These are phyloP conservation scores for Alternaria gaisen DNA, from an alignment of 2,329 filamentous ascomycete species.

Conservation along the genomic window DNA sequence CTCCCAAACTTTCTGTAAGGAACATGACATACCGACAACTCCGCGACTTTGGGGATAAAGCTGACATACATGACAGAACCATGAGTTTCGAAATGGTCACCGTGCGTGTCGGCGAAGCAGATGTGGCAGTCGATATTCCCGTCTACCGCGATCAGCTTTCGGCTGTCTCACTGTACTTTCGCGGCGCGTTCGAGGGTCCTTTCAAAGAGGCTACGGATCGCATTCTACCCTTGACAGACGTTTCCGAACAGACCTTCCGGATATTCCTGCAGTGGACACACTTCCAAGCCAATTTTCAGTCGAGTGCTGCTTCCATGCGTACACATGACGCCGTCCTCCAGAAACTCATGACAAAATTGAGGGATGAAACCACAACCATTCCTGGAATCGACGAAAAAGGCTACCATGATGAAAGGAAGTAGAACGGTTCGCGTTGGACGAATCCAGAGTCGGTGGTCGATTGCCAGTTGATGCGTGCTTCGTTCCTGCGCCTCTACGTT, in stretches of 20 bases:
- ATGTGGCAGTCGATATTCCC: background rate
- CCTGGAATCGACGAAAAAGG: background rate
- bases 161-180: background rate
- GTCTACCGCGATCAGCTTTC: background rate
- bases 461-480: background rate
- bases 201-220: background rate
- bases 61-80: background rate
- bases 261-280: background rate
- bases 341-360: no score
- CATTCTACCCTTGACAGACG: background rate
- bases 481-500: background rate
- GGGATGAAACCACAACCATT: background rate
- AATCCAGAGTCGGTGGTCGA: background rate
- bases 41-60: no score
- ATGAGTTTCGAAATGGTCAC: background rate
- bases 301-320: background rate
- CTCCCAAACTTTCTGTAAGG: background rate
- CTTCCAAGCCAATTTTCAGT: rapidly evolving
- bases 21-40: background rate
- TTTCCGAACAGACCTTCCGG: background rate
- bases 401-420: no score
- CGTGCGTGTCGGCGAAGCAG: background rate
- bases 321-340: background rate
- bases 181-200: background rate
- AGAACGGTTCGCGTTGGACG: no score